Evolutionary conservation across 1,284 basidiomycete genomes (phyloP), one percentile per base, ranked within the genome.

Genomic region (Ganoderma lucidum): DNA sequence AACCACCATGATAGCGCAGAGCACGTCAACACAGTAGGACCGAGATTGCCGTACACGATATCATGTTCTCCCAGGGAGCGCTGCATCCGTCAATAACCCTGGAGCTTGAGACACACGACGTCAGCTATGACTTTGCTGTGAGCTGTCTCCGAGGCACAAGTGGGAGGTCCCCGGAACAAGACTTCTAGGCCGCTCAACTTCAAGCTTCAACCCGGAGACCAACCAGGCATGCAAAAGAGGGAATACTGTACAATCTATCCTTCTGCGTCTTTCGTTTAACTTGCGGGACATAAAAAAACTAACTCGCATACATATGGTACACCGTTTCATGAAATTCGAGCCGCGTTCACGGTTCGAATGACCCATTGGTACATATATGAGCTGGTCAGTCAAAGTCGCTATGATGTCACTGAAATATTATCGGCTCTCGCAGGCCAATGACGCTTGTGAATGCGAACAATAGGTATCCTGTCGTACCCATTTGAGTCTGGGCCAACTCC

Each of bases 341-440:
- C 28, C 8, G 10, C 23, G 8, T 51, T 51, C 48, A n/a, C 28
- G 48, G 48, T 51, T 12, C 14, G 48, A 51, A 14, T 4, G 48
- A 51, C 3, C 9, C 48, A 51, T 30, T 56, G 17, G 30, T 56
- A 56, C 53, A 56, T 17, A 35, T 56, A 19, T 19, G 53, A 56
- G 53, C 14, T 32, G 32, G 53, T 32, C 53, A 19, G 53, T 30
- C 53, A 30, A 15, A 56, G 53, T 32, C 53, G 53, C 53, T 17
- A 56, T 56, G 53, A 35, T 56, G 53, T 56, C 53, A 56, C 53
- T 35, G 9, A 56, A 56, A 10, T 10, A 28, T 51, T 12, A 51
- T 10, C 23, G 10, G 23, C n/a, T 51, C 8, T 19, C 23, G n/a
- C 48, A 14, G 48, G 23, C 12, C 23, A 51, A 14, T 51, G 48